Evolutionary conservation across 768 basidiomycete species (phyloP).

Genomic region (Russula sp.): DNA sequence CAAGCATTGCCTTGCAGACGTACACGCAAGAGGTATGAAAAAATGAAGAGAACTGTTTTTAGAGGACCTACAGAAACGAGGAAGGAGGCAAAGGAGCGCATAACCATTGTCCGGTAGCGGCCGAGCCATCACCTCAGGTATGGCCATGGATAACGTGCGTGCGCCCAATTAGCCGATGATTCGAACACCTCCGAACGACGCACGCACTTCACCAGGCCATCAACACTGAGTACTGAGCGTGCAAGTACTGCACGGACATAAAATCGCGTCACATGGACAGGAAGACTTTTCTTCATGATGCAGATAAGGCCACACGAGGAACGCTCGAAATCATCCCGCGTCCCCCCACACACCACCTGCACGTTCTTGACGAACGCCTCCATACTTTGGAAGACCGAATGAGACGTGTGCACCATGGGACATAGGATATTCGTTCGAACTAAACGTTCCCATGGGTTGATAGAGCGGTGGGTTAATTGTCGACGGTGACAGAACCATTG

Average conservation of each 20-base stretch:
- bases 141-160: not conserved
- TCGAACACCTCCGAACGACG: conserved; percentile 1
- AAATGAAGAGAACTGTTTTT: conserved; percentile 1
- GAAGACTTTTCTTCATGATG: conserved; percentile 12
- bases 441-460: conserved; percentile 6
- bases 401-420: not conserved
- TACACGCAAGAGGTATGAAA: conserved; percentile 8
- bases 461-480: conserved; percentile 2
- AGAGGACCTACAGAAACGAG: conserved; percentile 9
- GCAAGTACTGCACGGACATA: conserved; percentile 11
- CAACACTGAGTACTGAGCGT: conserved; percentile 13
- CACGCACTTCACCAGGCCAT: conserved; percentile 7
- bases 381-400: conserved; percentile 14
- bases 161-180: not conserved
- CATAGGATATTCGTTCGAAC: conserved; percentile 4
- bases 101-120: conserved; percentile 8
- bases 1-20: not conserved
- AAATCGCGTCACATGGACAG: conserved; percentile 5
- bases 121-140: conserved; percentile 1
- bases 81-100: conserved; percentile 10
- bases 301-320: not conserved
- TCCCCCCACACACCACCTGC: conserved; percentile 21
- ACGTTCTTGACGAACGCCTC: conserved; percentile 9
- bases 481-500: conserved; percentile 8
- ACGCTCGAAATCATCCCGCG: conserved; percentile 13